A percentile compares a stretch with the other conserved stretches of the same genome.
Conservation (phyloP, 805 yeast species). For the Ascoidea asiatica region DNA sequence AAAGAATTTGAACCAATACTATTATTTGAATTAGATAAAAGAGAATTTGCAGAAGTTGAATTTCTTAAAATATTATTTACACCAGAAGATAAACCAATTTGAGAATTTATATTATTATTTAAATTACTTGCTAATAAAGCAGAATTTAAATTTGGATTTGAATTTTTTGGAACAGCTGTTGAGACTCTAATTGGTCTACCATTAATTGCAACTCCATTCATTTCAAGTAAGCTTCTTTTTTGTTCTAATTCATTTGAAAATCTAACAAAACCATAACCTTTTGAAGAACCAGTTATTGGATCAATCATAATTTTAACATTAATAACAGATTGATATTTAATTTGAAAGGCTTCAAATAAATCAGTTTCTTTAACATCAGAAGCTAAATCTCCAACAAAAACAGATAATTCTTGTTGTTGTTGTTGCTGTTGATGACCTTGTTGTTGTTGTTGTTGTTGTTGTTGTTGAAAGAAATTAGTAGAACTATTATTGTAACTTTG, state of each 20-base stretch:
- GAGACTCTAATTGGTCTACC: constrained; percentile 71
- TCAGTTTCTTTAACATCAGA: constrained; percentile 58
- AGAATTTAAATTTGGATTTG: constrained; percentile 10
- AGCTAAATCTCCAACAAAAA: constrained; percentile 79
- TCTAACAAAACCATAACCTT: constrained; percentile 87
- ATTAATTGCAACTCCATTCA: constrained; percentile 67
- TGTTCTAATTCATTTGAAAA: constrained; percentile 54
- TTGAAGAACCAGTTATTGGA: constrained; percentile 50
- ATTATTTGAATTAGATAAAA: background rate
- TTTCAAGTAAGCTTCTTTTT: constrained; percentile 58
- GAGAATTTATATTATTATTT: constrained; percentile 8
- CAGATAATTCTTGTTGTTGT: constrained; percentile 36
- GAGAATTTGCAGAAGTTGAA: constrained; percentile 3
- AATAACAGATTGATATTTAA: constrained; percentile 57
- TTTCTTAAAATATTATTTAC: constrained; percentile 6
- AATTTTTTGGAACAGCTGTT: constrained; percentile 44
- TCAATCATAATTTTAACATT: constrained; percentile 74
- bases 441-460: constrained; percentile 4
- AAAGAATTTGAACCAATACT: background rate
- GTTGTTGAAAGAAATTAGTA: constrained; percentile 13
- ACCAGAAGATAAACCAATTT: too few species aligned
- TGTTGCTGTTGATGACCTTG: constrained; percentile 2
- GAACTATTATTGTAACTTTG: constrained; percentile 10
- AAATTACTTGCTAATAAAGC: constrained; percentile 7
- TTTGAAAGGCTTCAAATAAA: constrained; percentile 51